Conservation (phyloP, 208 protist species). For the Vickermania spadyakhi region DNA sequence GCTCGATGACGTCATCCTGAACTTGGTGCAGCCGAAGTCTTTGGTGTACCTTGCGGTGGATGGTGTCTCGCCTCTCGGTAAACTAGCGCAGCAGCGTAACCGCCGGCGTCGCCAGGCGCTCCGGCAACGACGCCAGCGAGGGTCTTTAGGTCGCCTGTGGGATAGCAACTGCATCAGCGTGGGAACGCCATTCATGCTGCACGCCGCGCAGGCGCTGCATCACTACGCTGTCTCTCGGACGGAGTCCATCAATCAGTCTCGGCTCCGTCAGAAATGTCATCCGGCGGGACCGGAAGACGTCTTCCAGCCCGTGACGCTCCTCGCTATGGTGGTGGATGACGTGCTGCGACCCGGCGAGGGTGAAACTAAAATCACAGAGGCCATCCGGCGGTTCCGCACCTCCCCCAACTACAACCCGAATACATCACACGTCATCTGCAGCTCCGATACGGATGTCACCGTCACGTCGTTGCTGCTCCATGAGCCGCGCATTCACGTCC, state of each 20-base stretch:
- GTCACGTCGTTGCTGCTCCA: conserved; percentile 95
- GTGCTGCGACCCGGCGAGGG: conserved; percentile 95
- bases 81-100: conserved; percentile 98
- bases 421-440: conserved; percentile 97
- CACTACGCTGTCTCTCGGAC: conserved; percentile 67
- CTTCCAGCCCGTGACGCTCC: conserved; percentile 12
- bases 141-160: conserved; percentile 36
- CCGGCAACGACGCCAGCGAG: conserved; percentile 37
- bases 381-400: conserved; percentile 61
- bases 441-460: conserved; percentile 98
- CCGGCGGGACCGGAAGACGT: background rate
- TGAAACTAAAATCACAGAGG: conserved; percentile 87
- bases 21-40: conserved; percentile 89
- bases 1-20: conserved; percentile 69
- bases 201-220: conserved; percentile 63
- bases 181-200: conserved; percentile 78
- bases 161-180: conserved; percentile 83
- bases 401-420: conserved; percentile 95
- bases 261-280: conserved; percentile 16
- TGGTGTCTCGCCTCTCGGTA: conserved; percentile 97
- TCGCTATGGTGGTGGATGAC: conserved; percentile 93
- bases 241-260: conserved; percentile 83
- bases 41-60: conserved; percentile 96
- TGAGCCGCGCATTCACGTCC: conserved; percentile 95
- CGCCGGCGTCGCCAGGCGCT: conserved; percentile 79